Evolutionary conservation across 2,329 filamentous ascomycete species (phyloP), one percentile per base, ranked within the genome.

Genomic region (Neonectria neomacrospora): DNA sequence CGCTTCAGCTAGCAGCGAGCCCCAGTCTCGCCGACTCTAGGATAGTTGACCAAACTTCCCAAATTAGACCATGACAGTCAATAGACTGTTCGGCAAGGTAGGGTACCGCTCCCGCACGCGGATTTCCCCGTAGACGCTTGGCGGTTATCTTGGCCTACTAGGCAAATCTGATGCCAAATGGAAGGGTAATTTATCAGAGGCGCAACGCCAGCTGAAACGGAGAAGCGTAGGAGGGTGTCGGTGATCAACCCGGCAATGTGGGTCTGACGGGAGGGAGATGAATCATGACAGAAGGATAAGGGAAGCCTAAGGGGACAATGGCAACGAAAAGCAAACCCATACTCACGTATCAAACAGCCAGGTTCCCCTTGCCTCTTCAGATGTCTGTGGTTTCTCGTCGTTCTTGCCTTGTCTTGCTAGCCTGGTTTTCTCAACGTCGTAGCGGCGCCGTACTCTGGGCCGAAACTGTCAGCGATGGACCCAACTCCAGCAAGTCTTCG

Each of bases 401-500:
- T 44, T 44, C 18, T 42, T 12, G n/a, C 22, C 8, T 34, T 58
- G 42, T 64, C 26, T 56, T 37, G 61, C 28, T 61, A 56, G 26
- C 34, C 22, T 54, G 20, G 56, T 26, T 41, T 52, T 42, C 50
- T 20, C 14, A 58, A 60, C 47, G 51, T 54, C 56, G 61, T 54
- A 41, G 62, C 58, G 60, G 55, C 55, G 61, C 55, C 45, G 44
- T 58, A 42, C 54, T n/a, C 58, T 61, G 30, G 48, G 26, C 10
- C 61, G 57, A 32, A 64, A 32, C 47, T 67, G 65, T 72, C 54
- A 72, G 68, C 54, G 50, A 58, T 37, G 12, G 42, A 41, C 54
- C 52, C 52, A 41, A 59, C 54, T 66, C 57, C 55, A 51, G 65
- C 52, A 54, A 66, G 57, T 45, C 60, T 67, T 71, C 60, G 45